These are phyloP conservation scores for Candida nanaspora DNA, from an alignment of 805 yeast genomes.

Conservation along the genomic window DNA sequence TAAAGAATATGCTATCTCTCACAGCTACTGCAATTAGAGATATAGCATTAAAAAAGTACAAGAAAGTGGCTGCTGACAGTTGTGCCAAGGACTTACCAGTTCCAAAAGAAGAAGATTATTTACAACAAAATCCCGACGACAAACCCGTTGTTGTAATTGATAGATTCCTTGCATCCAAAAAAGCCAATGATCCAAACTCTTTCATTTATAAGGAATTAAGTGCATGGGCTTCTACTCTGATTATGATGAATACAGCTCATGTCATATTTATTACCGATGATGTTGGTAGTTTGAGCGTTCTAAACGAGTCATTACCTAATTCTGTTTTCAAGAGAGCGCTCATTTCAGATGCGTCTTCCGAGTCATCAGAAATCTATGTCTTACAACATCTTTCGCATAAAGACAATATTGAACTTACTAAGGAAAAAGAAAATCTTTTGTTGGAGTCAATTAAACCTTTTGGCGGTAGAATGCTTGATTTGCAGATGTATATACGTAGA, in stretches of 20 bases:
- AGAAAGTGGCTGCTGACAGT: constrained; percentile 23
- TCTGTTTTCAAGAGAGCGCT: constrained; percentile 74
- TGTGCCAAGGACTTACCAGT: constrained; percentile 11
- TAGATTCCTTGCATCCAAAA: constrained; percentile 51
- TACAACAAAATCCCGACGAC: constrained; percentile 77
- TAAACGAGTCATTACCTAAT: constrained; percentile 72
- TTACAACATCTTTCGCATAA: constrained; percentile 33
- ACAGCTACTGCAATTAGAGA: constrained; percentile 68
- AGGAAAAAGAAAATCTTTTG: constrained; percentile 29
- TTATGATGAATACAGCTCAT: constrained; percentile 77
- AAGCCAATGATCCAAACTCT: constrained; percentile 48
- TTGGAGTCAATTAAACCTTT: constrained; percentile 60
- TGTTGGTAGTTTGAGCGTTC: constrained; percentile 61
- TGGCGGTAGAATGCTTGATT: constrained; percentile 93
- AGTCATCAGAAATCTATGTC: constrained; percentile 66
- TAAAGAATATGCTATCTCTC: constrained; percentile 70
- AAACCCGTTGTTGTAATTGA: constrained; percentile 85
- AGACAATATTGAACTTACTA: constrained; percentile 9
- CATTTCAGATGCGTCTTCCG: constrained; percentile 73
- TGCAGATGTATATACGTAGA: constrained; percentile 85
- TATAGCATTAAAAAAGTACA: constrained; percentile 43
- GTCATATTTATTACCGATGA: constrained; percentile 86
- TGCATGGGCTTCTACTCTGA: constrained; percentile 81
- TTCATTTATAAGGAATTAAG: constrained; percentile 69
- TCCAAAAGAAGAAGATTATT: constrained; percentile 68